phyloP scores from a whole-genome alignment of 805 yeast species.

The Cyberlindnera mycetangii region DNA sequence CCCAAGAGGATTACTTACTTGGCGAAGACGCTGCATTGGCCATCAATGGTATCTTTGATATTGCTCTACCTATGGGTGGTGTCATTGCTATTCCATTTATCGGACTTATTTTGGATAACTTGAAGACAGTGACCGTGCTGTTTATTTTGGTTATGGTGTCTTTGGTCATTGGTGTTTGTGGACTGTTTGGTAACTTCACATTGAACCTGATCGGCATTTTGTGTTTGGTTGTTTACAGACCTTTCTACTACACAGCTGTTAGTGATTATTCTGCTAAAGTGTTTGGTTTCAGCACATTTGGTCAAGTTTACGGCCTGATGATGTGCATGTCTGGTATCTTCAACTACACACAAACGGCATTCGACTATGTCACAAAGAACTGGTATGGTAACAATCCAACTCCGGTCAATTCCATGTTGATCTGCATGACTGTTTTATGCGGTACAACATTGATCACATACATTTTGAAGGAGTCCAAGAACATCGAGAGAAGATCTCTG shows the following conservation, averaged over 20 bases:
- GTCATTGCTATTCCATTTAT: constrained; percentile 82
- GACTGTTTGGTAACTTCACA: constrained; percentile 46
- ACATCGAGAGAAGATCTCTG: constrained; percentile 46
- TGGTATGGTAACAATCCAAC: constrained; percentile 70
- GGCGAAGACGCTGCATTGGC: constrained; percentile 47
- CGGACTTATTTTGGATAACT: constrained; percentile 74
- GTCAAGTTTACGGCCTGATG: constrained; percentile 84
- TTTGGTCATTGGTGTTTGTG: constrained; percentile 64
- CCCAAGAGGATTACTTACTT: constrained; percentile 77
- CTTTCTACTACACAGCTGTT: constrained; percentile 89
- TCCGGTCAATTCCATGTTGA: constrained; percentile 65
- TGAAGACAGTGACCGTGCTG: constrained; percentile 58
- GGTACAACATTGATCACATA: constrained; percentile 29
- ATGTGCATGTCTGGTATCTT: constrained; percentile 81
- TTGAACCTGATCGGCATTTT: constrained; percentile 69
- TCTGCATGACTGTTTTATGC: constrained; percentile 47
- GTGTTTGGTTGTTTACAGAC: constrained; percentile 77
- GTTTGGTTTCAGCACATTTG: constrained; percentile 90
- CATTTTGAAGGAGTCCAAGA: constrained; percentile 35
- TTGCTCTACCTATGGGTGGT: constrained; percentile 89
- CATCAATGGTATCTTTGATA: constrained; percentile 75
- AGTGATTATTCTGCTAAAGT: constrained; percentile 91
- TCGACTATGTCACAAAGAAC: constrained; percentile 72
- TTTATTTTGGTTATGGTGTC: constrained; percentile 52
- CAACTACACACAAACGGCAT: constrained; percentile 64